Percentiles rank a stretch among this genome's conserved stretches.
Conservation (phyloP, 495 filamentous ascomycete species). For the Penicillium parvum region DNA sequence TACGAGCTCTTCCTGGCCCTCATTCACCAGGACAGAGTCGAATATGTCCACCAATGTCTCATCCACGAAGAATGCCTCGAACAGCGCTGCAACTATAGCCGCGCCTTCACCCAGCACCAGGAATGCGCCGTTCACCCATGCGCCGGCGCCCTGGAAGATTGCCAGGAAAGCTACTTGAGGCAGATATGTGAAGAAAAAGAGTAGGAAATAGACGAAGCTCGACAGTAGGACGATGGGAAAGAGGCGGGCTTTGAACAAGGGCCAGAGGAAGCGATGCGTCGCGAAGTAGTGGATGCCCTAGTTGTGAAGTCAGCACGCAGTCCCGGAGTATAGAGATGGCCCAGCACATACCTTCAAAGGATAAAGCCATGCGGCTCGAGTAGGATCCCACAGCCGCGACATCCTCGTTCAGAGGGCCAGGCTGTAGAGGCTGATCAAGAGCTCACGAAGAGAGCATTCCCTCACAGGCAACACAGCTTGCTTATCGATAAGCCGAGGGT, state of each 20-base stretch:
- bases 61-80: conserved; percentile 66
- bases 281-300: conserved; percentile 60
- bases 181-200: conserved; percentile 59
- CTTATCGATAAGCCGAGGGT: conserved; percentile 44
- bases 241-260: conserved; percentile 55
- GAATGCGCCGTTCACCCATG: conserved; percentile 61
- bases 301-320: background rate
- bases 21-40: conserved; percentile 57
- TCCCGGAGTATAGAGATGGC: background rate
- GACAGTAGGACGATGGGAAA: conserved; percentile 56
- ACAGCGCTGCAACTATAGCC: conserved; percentile 55
- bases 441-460: background rate
- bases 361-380: conserved; percentile 51
- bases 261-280: conserved; percentile 58
- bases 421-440: background rate
- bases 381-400: conserved; percentile 24
- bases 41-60: conserved; percentile 66
- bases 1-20: conserved; percentile 56
- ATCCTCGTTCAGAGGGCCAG: conserved; percentile 7
- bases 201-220: conserved; percentile 53
- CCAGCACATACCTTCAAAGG: conserved; percentile 44
- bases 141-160: conserved; percentile 55
- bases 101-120: conserved; percentile 64
- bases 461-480: conserved; percentile 5
- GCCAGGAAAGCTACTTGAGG: conserved; percentile 61